Evolutionary conservation across 345 rosid species (phyloP), one percentile per base, ranked within the genome.

Genomic region (Corchorus capsularis): DNA sequence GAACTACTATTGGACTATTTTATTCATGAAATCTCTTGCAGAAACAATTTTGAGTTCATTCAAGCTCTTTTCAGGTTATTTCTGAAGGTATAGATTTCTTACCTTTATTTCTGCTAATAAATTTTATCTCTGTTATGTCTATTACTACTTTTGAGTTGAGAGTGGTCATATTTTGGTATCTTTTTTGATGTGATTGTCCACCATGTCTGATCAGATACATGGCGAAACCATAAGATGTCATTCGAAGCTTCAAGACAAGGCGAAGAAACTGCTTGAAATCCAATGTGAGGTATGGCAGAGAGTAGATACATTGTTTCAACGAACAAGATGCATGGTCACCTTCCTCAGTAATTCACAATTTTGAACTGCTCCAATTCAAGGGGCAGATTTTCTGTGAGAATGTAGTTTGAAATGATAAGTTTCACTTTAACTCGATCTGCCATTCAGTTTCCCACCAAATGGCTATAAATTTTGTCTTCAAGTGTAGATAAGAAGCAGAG

Each of bases 291-390:
- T 89, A 8, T 94, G 99, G 99, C 89, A 94, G 84, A 82, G 85
- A 80, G 83, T 96, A 71, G 99, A 96, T 74, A 90, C 86, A 72
- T 71, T 94, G 81, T 96, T 92, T 78, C 99, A 96, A 81, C 86
- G 88, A 78, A 76, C 97, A 46, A 91, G 97, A 89, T 94, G 98
- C 89, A 80, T 96, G 86, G 86, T 96, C 63, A 85, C 93, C 57
- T 96, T 96, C 86, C 94, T 96, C 75, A 92, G 95, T 83, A 91
- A 91, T 76, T 94, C 98, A 56, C 98, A 94, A 78, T 89, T 96
- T 82, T 93, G 81, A 87, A 79, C 63, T 59, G 41, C 54, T 56
- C 61, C 14, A 5, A 39, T 39, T 6, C 43, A 39, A 55, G 22
- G 75, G 78, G 59, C 46, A 34, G 13, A 17, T 43, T 22, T 6